Conservation (phyloP, 2,329 filamentous ascomycete species). For the Knufia fluminis region DNA sequence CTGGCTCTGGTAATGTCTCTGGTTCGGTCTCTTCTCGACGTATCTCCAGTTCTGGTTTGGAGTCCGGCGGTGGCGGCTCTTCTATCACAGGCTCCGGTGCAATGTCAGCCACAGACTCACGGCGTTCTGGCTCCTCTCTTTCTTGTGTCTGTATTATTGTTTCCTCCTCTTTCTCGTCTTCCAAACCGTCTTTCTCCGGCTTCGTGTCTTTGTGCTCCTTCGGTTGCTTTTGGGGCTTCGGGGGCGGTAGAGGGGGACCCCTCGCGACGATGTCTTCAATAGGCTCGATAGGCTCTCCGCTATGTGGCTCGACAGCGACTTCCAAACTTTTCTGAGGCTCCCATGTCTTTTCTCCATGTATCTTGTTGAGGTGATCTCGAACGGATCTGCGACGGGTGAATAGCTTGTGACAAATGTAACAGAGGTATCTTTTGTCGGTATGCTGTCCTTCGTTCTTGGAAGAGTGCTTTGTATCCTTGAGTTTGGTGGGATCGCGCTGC, state of each 20-base stretch:
- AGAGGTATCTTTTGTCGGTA: conserved; percentile 23
- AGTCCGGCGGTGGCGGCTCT: not conserved
- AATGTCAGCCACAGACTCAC: not conserved
- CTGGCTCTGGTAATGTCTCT: not conserved
- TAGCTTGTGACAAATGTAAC: conserved; percentile 23
- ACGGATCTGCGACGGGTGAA: conserved; percentile 23
- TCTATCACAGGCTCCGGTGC: not conserved
- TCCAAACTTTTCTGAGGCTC: conserved; percentile 21
- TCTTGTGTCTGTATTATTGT: not conserved
- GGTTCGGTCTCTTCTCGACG: conserved; percentile 2
- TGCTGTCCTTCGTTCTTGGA: conserved; percentile 24
- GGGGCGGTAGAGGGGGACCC: conserved; percentile 19
- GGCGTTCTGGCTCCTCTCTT: not conserved
- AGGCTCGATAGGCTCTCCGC: conserved; percentile 21
- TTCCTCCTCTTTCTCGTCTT: conserved; percentile 5
- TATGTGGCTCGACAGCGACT: conserved; percentile 21
- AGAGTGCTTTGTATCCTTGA: conserved; percentile 19
- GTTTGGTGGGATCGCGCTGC: conserved; percentile 12
- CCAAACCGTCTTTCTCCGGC: conserved; percentile 3
- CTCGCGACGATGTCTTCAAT: conserved; percentile 21
- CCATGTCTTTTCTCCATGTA: conserved; percentile 22
- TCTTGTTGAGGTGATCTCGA: conserved; percentile 23
- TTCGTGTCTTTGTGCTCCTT: conserved; percentile 8
- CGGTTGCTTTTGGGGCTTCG: conserved; percentile 13
- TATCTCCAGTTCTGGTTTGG: not conserved